A percentile compares a stretch with the other conserved stretches of the same genome.
These are phyloP conservation scores for Volvox reticuliferus DNA, from an alignment of 139 green algal species.

Conservation along the genomic window DNA sequence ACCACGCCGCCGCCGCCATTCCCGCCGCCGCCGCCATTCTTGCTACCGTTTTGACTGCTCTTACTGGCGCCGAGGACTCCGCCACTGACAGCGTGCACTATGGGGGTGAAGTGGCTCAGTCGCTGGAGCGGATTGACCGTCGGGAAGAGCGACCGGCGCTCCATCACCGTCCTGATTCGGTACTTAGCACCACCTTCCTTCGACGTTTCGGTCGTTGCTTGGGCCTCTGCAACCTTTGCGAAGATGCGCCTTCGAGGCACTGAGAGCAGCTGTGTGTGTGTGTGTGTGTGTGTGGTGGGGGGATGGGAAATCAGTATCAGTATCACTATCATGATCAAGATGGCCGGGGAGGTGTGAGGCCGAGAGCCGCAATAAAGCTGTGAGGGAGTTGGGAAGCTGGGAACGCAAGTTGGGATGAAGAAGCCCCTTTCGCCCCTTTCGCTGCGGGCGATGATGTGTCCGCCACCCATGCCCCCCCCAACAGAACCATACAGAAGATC, in stretches of 20 bases:
- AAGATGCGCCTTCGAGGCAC: conserved; percentile 23
- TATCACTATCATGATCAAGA: no score
- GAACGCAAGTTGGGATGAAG: no score
- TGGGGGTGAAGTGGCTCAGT: not conserved
- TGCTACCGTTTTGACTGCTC: no score
- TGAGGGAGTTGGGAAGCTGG: no score
- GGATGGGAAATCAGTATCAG: no score
- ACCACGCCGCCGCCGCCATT: not conserved
- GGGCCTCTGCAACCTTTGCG: not conserved
- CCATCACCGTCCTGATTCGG: not conserved
- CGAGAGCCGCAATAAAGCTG: no score
- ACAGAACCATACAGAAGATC: no score
- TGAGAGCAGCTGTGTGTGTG: conserved; percentile 29
- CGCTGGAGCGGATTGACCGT: not conserved
- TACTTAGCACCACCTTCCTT: not conserved
- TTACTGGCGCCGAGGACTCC: not conserved
- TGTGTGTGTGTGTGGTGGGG: no score
- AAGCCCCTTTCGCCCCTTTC: no score
- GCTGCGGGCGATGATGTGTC: no score
- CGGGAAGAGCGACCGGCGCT: not conserved
- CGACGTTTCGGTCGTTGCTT: not conserved
- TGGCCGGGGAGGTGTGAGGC: no score
- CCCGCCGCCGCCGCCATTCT: not conserved
- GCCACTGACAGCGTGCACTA: not conserved
- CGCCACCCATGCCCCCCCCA: no score